Conservation (phyloP, 768 basidiomycete species). For the Podaxis sp. region DNA sequence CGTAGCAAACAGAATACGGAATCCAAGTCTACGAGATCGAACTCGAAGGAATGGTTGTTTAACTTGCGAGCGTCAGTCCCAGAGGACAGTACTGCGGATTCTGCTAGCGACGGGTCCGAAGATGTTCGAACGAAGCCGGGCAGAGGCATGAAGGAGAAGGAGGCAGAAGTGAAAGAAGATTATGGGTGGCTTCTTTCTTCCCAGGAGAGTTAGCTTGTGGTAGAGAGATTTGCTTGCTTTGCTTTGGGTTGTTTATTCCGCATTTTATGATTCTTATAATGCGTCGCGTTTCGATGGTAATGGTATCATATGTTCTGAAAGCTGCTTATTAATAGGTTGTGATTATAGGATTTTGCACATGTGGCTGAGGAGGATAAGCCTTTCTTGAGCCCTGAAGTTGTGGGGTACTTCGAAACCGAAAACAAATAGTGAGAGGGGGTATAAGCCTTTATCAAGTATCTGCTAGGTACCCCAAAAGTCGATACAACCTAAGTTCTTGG, state of each 20-base stretch:
- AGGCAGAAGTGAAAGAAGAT: background rate
- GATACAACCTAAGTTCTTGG: too few relatives aligned
- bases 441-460: too few relatives aligned
- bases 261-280: slow-evolving; percentile 3
- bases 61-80: background rate
- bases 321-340: background rate
- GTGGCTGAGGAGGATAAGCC: background rate
- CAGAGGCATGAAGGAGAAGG: too few relatives aligned
- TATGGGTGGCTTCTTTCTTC: background rate
- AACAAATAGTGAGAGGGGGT: too few relatives aligned
- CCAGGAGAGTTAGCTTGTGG: background rate
- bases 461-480: too few relatives aligned
- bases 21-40: background rate
- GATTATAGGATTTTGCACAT: background rate
- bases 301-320: background rate
- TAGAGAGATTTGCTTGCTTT: background rate
- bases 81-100: background rate
- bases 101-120: background rate
- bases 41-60: background rate
- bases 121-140: background rate
- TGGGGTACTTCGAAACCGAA: too few relatives aligned
- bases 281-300: background rate
- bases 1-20: background rate
- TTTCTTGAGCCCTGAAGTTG: too few relatives aligned
- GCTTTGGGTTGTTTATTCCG: background rate